Evolutionary conservation across 2,329 filamentous ascomycete species (phyloP), one percentile per base, ranked within the genome.

Genomic region (Myriosclerotinia duriaeana): DNA sequence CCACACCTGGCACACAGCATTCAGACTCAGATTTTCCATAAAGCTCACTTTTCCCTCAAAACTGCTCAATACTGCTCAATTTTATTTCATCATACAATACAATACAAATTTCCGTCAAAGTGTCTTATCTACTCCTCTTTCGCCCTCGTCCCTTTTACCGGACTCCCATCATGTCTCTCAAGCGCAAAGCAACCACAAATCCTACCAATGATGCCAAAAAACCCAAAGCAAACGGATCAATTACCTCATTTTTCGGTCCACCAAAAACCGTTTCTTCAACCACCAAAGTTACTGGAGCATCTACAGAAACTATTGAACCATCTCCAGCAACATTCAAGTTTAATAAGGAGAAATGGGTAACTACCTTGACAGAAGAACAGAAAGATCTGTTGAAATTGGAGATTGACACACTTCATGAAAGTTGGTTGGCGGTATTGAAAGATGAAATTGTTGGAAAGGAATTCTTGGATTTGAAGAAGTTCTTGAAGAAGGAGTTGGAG

Each of bases 301-400:
- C 75, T 71, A 67, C 73, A 69, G 71, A 74, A 55, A 66, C 53
- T 15, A 66, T 53, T 15, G 44, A 70, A 15, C 53, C 74, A 34
- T 66, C 75, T 1, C 65, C 74, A 8, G 64, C 30, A 20, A n/a
- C 40, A 11, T 68, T 73, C 58, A 90, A 86, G 71, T 98, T 97
- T 77, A 85, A 97, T 82, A 97, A 97, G 81, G 86, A 87, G 55
- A 92, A 90, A 78, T 99, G 95, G 95, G 83, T 93, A n/a, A 85
- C 86, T 26, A 85, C 86, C 66, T 83, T 99, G 69, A 93, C 86
- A 0, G 78, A 85, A 0, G 95, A 99, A 80, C 92, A 97, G 78
- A 92, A 87, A 76, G 84, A 89, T 63, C 82, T 98, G 56, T 84
- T 99, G 59, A 83, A 90, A 75, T 84, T 99, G 52, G 95, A 99